These are phyloP conservation scores for Hypoxylon rickii DNA, from an alignment of 495 filamentous ascomycete genomes.

Conservation along the genomic window DNA sequence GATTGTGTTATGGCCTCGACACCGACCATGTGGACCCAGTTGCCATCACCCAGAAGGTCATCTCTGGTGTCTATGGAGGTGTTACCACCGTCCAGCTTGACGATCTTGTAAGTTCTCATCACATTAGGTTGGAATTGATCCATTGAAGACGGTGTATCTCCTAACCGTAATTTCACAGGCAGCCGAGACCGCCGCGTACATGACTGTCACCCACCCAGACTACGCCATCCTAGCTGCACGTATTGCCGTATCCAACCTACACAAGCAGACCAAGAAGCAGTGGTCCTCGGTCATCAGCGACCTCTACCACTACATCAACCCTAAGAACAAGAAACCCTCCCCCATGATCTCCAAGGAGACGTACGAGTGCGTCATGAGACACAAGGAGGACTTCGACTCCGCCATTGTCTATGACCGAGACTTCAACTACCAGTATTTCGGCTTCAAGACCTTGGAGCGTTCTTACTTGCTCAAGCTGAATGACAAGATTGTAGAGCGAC, in stretches of 20 bases:
- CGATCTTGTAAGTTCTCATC: conserved; percentile 74
- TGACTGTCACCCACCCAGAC: conserved; percentile 98
- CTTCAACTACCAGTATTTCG: conserved; percentile 99
- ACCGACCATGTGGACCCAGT: conserved; percentile 96
- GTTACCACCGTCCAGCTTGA: conserved; percentile 95
- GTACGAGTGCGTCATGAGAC: conserved; percentile 90
- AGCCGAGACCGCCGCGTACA: conserved; percentile 98
- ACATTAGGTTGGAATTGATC: not conserved
- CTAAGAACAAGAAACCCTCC: conserved; percentile 79
- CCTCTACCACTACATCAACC: conserved; percentile 95
- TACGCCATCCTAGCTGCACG: conserved; percentile 98
- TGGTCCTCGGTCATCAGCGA: conserved; percentile 93
- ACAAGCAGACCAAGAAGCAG: conserved; percentile 99
- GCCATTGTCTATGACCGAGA: conserved; percentile 98
- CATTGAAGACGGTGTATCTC: too few relatives aligned
- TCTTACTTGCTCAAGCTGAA: conserved; percentile 94
- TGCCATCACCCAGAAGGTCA: conserved; percentile 98
- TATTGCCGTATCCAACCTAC: conserved; percentile 98
- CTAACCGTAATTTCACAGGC: conserved; percentile 66
- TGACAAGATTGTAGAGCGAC: conserved; percentile 92
- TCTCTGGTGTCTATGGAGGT: conserved; percentile 98
- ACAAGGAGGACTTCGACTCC: conserved; percentile 95
- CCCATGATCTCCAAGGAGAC: conserved; percentile 92
- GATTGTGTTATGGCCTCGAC: conserved; percentile 96
- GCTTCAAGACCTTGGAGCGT: conserved; percentile 98